Percentiles rank a stretch among this genome's conserved stretches.
Evolutionary conservation across 139 green algal genomes (phyloP).

Genomic region (Dunaliella sp.): DNA sequence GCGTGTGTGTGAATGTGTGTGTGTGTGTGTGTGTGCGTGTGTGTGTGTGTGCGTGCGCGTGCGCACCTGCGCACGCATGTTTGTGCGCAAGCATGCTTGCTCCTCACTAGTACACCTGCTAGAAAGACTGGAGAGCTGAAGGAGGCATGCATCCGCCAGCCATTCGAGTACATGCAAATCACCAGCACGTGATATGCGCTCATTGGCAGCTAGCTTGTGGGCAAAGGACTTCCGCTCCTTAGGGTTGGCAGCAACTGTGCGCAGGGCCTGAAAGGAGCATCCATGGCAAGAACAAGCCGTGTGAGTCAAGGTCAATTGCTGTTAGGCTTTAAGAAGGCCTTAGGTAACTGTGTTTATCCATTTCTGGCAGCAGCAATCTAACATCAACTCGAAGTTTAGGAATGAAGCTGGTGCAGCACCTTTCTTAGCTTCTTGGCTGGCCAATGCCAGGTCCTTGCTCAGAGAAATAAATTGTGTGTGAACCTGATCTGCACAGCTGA

Average conservation of each 20-base stretch:
- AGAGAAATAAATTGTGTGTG: too few relatives aligned
- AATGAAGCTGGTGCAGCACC: too few relatives aligned
- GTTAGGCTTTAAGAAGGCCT: too few relatives aligned
- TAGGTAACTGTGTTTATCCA: too few relatives aligned
- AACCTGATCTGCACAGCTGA: too few relatives aligned
- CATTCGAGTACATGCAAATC: background rate
- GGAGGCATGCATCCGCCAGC: background rate
- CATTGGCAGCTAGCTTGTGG: background rate
- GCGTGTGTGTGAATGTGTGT: background rate
- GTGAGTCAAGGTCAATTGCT: too few relatives aligned
- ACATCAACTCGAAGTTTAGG: too few relatives aligned
- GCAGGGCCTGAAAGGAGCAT: background rate
- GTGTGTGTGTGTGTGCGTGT: background rate
- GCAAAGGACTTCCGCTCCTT: background rate
- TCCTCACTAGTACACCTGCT: background rate
- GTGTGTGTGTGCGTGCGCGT: background rate
- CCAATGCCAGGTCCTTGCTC: too few relatives aligned
- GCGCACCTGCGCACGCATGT: background rate
- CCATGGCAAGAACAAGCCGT: too few relatives aligned
- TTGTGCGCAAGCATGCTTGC: background rate
- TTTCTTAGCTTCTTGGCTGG: too few relatives aligned
- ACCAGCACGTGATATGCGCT: background rate
- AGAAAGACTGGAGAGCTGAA: background rate
- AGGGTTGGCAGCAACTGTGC: background rate
- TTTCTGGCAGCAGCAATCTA: too few relatives aligned